A percentile compares a stretch with the other conserved stretches of the same genome.
Conservation (phyloP, 768 basidiomycete genomes). For the Boletus speciosus region DNA sequence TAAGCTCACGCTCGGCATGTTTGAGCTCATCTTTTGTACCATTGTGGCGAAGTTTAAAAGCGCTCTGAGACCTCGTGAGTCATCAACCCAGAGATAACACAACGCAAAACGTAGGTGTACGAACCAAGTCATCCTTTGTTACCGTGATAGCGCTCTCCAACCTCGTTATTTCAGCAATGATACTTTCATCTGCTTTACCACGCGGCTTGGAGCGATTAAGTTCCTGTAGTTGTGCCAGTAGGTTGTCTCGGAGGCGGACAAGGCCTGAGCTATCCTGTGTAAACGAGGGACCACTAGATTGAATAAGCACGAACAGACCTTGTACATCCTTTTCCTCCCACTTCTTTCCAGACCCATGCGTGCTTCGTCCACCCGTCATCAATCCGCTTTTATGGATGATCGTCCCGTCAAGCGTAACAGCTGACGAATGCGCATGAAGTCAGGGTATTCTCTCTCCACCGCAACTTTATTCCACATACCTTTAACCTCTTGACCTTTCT, state of each 20-base stretch:
- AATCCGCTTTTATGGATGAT: constrained; percentile 96
- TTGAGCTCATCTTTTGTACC: constrained; percentile 85
- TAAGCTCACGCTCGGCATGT: constrained; percentile 69
- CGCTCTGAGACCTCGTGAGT: constrained; percentile 47
- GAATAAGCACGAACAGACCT: constrained; percentile 41
- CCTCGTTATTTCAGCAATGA: constrained; percentile 72
- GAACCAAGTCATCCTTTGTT: constrained; percentile 79
- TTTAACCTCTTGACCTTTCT: constrained; percentile 95
- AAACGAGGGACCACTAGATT: constrained; percentile 25
- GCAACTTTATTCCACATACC: constrained; percentile 62
- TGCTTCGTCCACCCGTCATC: constrained; percentile 91
- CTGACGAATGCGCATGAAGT: constrained; percentile 37
- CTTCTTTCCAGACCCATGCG: constrained; percentile 72
- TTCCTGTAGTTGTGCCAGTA: constrained; percentile 75
- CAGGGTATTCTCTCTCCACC: neutral
- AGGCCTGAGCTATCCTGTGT: constrained; percentile 34
- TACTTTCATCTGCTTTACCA: constrained; percentile 77
- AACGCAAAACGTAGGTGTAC: constrained; percentile 17
- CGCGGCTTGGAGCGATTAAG: constrained; percentile 81
- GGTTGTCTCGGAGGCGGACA: constrained; percentile 61
- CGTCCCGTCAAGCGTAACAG: constrained; percentile 95
- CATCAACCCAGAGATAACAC: neutral
- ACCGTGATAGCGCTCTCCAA: constrained; percentile 75
- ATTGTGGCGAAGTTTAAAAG: constrained; percentile 67
- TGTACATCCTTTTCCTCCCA: constrained; percentile 95